Evolutionary conservation across 345 rosid species (phyloP).

Genomic region (Gossypium rotundifolium): DNA sequence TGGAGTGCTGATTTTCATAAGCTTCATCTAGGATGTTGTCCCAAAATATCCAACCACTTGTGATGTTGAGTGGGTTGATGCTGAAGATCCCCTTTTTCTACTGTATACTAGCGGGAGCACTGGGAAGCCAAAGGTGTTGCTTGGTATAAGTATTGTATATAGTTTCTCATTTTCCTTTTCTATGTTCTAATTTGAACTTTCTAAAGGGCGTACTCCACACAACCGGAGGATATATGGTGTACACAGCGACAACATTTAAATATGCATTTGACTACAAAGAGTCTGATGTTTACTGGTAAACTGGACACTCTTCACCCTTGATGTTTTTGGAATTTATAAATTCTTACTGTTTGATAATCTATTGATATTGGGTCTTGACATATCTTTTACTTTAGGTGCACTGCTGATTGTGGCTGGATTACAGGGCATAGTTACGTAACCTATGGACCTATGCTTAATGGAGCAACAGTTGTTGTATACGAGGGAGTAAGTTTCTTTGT

Average conservation of each 20-base stretch:
- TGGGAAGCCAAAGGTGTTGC: slow-evolving; percentile 89
- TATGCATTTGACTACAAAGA: slow-evolving; percentile 95
- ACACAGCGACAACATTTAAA: slow-evolving; percentile 92
- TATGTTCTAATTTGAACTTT: slow-evolving; percentile 21
- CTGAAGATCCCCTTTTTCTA: slow-evolving; percentile 93
- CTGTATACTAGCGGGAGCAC: slow-evolving; percentile 99
- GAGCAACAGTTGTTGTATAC: slow-evolving; percentile 65
- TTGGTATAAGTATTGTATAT: background rate
- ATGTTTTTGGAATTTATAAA: slow-evolving; percentile 9
- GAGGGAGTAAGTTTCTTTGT: slow-evolving; percentile 76
- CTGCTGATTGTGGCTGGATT: slow-evolving; percentile 99
- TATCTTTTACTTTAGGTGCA: slow-evolving; percentile 58
- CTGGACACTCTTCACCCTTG: slow-evolving; percentile 8
- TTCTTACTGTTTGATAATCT: slow-evolving; percentile 3
- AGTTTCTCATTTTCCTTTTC: slow-evolving; percentile 6
- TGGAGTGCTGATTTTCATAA: slow-evolving; percentile 11
- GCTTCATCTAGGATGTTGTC: slow-evolving; percentile 58
- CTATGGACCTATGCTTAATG: slow-evolving; percentile 97
- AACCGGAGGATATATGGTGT: slow-evolving; percentile 96
- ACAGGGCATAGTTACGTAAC: slow-evolving; percentile 99
- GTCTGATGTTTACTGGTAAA: slow-evolving; percentile 82
- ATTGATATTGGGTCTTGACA: background rate
- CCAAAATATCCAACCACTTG: slow-evolving; percentile 75
- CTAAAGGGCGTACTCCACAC: slow-evolving; percentile 93
- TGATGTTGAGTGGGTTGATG: slow-evolving; percentile 97